Base-by-base conservation (phyloP, 305 asterid species). In the Stenogyne calaminthoides region DNA sequence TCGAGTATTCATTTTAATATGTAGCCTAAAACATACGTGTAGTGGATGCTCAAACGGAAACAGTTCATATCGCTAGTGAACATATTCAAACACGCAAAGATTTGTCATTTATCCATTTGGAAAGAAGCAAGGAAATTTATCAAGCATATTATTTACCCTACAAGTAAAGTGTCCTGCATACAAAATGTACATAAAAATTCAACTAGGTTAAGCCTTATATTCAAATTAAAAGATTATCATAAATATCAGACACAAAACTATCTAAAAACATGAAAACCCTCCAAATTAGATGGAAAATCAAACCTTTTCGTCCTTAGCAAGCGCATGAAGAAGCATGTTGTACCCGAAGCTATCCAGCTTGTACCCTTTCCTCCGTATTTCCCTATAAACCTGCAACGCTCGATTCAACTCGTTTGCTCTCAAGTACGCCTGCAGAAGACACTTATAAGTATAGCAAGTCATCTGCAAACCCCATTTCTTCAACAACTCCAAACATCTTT, bases 281-380 rank as follows among this genome's bases (percentile, higher is more conserved):
- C 20, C 61, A 39, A 64, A 27, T 36, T 7, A 69, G 42, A 62
- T 25, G 67, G 22, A 59, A 0, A 69, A 67, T 42, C 78, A 18
- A 67, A 93, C 96, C 97, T 88, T 88, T 81, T 85, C 91, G 61
- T 83, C 91, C 70, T 82, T 87, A 16, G 95, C 92, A 70, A 95
- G 91, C 39, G 92, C 92, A 78, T 94, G 91, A 68, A 94, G 84
- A 73, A 95, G 91, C 93, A 92, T 89, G 74, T 95, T 92, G 79
- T 86, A 92, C 2, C 84, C 87, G 72, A 92, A 88, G 75, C 82
- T 85, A 80, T 92, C 97, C 82, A 90, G 77, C 49, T 60, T 78
- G 80, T 85, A 84, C 37, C 93, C 92, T 69, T 88, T 86, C 82
- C 82, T 84, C 75, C 85, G 77, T 83, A 90, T 81, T 49, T 82